Base-by-base conservation (phyloP, 1,284 basidiomycete species). In the Trametes hirsuta region DNA sequence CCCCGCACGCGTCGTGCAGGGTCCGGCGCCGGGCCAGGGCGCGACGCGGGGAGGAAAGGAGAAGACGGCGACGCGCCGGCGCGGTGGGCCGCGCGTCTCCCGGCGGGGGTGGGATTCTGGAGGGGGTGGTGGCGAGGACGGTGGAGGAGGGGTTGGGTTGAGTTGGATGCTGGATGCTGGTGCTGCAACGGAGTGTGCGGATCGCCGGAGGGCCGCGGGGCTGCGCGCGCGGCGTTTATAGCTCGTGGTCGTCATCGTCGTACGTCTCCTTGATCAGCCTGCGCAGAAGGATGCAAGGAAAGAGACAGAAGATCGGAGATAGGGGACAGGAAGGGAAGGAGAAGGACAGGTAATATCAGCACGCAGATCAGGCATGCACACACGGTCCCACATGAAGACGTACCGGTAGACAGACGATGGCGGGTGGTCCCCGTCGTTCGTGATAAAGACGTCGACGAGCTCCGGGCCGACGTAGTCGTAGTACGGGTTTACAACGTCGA, bases 401-500 rank as follows among this genome's bases (percentile, higher is more conserved):
- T 68, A 84, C 87, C 93, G 82, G 74, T 96, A 95, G 69, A 96
- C 90, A 59, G 94, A 95, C 34, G 94, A 92, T 30, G 94, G 94
- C 41, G 94, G 92, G 72, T 96, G 94, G 73, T 96, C 94, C 42
- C 94, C 94, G 70, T 96, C 93, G 69, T 99, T 99, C 10, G 96
- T 98, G 69, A 98, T 94, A 72, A 95, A 97, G 18, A 95, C 90
- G 72, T 96, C 92, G 55, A 99, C 86, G 62, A 97, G 77, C 72
- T 97, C 94, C 11, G 96, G 95, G 47, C 87, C 84, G 45, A 99
- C 91, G 75, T 97, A 97, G 75, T 99, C 97, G 73, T 93, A 98
- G 71, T 92, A 93, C 18, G 96, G 95, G 71, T 94, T 95, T 37
- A 94, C 81, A 10, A 97, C 91, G 65, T 97, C 94, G 8, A 95